These are phyloP conservation scores for Trypethelium eluteriae DNA, from an alignment of 495 filamentous ascomycete genomes.

Conservation along the genomic window DNA sequence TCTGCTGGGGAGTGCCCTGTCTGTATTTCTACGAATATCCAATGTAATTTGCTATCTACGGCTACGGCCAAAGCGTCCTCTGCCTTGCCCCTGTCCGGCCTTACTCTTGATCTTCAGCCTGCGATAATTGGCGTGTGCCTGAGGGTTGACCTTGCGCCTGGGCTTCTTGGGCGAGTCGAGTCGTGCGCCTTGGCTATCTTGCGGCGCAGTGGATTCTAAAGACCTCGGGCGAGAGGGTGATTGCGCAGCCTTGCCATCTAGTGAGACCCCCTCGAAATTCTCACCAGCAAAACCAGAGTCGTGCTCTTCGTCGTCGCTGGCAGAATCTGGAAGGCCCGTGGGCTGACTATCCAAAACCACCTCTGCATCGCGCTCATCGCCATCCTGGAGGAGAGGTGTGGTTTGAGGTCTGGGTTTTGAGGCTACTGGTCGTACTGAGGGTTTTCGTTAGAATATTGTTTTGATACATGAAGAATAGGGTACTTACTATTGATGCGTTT, in stretches of 20 bases:
- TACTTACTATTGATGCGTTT: conserved; percentile 63
- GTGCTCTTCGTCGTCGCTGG: neutral
- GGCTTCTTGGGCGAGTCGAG: conserved; percentile 41
- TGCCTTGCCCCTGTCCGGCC: conserved; percentile 28
- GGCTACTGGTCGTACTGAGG: conserved; percentile 9
- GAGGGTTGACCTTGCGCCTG: conserved; percentile 59
- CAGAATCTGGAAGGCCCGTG: neutral
- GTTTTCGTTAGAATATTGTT: conserved; percentile 14
- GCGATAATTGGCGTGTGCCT: conserved; percentile 76
- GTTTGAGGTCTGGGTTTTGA: neutral
- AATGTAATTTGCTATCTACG: neutral
- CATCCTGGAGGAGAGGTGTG: conserved; percentile 6
- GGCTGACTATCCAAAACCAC: conserved; percentile 25
- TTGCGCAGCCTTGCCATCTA: neutral
- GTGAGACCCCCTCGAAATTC: conserved; percentile 20
- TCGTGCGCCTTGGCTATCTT: conserved; percentile 28
- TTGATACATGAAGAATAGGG: conserved; percentile 11
- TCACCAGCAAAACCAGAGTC: neutral
- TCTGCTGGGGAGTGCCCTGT: too few species aligned
- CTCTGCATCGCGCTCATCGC: conserved; percentile 30
- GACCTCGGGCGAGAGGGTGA: neutral
- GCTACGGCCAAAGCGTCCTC: conserved; percentile 27
- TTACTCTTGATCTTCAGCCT: conserved; percentile 67
- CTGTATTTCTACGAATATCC: neutral
- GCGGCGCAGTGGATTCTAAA: neutral